Base-by-base conservation (phyloP, 1,284 basidiomycete species). In the Phylloporus sp. region DNA sequence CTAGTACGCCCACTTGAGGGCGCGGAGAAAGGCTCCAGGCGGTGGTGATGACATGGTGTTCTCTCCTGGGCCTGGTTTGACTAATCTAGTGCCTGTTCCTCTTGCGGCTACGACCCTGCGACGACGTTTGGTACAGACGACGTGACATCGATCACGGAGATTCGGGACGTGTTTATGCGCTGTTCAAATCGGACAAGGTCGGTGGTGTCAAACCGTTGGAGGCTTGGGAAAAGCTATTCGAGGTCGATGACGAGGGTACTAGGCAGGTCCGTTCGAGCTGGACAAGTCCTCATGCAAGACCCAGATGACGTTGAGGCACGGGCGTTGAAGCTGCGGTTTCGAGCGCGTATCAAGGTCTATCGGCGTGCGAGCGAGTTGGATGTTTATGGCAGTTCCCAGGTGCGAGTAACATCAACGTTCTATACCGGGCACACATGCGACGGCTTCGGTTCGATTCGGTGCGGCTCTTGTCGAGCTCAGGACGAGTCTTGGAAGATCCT, bases 1-100 rank as follows among this genome's bases (percentile, higher is more conserved):
- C 70, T 39, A 65, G 67, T 14, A 60, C 62, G 72, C 74, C 73
- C 66, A 65, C 25, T 57, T 66, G 47, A 70, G 72, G 74, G 70
- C 67, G 62, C 72, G 45, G 70, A 68, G 65, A 61, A 58, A 55
- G 64, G 64, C 64, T 25, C 55, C 37, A 2, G 62, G 73, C 56
- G 27, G 61, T 70, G 75, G 64, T 70, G 66, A 63, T 27, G 4
- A 55, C 10, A 12, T 7, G 47, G n/a, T 55, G 58, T 71, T 60
- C 47, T 59, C 37, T 0, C 52, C 39, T 10, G 19, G 32, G 53
- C 45, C 61, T 60, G 14, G 35, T 65, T 71, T 45, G 52, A 59
- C 15, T 5, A 55, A 60, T 68, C 59, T 32, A 60, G 65, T 49
- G 8, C 27, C 20, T 60, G 7, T 6, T 5, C 41, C 11, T 25